Percentiles rank a stretch among this genome's conserved stretches.
These are phyloP conservation scores for Solanum chiquidenum DNA, from an alignment of 257 asterid genomes.

Conservation along the genomic window DNA sequence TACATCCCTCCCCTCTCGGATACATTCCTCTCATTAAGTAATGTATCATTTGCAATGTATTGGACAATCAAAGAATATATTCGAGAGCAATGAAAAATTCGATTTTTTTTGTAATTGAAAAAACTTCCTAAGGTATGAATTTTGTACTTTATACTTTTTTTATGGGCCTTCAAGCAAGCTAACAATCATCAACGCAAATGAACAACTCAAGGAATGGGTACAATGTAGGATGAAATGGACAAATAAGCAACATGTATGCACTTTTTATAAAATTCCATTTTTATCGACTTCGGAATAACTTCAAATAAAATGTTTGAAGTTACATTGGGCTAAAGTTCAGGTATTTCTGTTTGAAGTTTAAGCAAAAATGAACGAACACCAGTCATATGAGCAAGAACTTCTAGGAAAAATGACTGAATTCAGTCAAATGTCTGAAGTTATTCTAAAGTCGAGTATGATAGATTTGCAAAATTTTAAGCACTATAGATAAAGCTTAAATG, in stretches of 20 bases:
- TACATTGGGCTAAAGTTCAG: neutral
- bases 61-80: neutral
- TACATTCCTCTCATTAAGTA: no score
- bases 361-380: neutral
- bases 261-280: no score
- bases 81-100: no score
- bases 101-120: no score
- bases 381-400: neutral
- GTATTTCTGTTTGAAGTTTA: neutral
- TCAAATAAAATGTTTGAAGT: neutral
- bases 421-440: neutral
- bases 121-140: neutral
- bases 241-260: neutral
- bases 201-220: neutral
- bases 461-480: neutral
- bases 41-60: no score
- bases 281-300: neutral
- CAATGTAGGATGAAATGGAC: neutral
- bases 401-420: neutral
- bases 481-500: neutral
- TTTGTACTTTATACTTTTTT: neutral
- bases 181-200: neutral
- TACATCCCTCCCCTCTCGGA: neutral
- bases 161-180: neutral
- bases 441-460: neutral